phyloP scores from a whole-genome alignment of 2,329 filamentous ascomycete genomes.

The Fusarium denticulatum region DNA sequence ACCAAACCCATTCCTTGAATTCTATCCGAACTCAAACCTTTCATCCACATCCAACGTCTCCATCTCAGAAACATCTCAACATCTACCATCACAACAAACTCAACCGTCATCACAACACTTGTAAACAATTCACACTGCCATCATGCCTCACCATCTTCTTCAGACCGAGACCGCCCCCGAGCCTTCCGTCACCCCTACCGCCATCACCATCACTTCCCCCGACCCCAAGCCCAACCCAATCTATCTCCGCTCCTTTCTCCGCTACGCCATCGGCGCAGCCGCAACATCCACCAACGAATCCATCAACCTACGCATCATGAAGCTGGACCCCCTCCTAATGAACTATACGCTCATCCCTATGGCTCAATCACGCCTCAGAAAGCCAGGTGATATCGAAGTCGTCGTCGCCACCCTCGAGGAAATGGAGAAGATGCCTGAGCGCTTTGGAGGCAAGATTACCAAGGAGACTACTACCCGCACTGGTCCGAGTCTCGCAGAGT shows the following conservation, averaged over 20 bases:
- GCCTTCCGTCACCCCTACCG: not conserved
- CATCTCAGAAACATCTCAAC: not conserved
- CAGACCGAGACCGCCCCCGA: not conserved
- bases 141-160: not conserved
- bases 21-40: rapidly evolving
- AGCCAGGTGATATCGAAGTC: not conserved
- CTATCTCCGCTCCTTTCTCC: not conserved
- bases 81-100: not conserved
- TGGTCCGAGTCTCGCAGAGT: rapidly evolving
- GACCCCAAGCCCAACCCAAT: not conserved
- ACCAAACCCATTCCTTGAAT: rapidly evolving
- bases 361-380: rapidly evolving
- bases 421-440: not conserved
- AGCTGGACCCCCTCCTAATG: not conserved
- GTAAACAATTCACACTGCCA: rapidly evolving
- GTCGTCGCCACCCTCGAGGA: not conserved
- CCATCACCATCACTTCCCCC: not conserved
- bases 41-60: not conserved
- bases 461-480: not conserved
- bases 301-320: not conserved
- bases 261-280: not conserved
- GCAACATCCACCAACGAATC: not conserved
- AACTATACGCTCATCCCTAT: not conserved
- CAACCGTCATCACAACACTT: rapidly evolving
- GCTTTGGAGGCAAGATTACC: not conserved